Evolutionary conservation across 805 yeast genomes (phyloP).

Genomic region (Wickerhamiella spandovensis): DNA sequence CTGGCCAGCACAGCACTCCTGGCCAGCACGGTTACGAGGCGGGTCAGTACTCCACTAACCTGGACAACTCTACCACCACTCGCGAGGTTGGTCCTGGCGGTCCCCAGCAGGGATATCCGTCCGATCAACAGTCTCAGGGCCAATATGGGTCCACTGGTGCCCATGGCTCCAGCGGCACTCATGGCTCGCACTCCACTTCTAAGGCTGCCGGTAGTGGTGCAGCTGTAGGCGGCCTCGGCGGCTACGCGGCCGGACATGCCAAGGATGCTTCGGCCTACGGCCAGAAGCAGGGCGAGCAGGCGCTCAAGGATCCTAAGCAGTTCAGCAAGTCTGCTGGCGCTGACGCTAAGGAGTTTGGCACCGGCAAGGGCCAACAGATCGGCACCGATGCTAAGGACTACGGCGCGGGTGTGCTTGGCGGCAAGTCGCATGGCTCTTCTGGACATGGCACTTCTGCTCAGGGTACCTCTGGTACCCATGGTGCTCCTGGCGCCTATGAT

Average conservation of each 20-base stretch:
- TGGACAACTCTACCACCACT: neutral
- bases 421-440: neutral
- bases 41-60: neutral
- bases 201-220: neutral
- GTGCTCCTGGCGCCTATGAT: neutral
- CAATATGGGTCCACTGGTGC: neutral
- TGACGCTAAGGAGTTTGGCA: neutral
- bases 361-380: neutral
- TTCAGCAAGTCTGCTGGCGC: neutral
- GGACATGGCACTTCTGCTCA: neutral
- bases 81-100: neutral
- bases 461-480: neutral
- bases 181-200: neutral
- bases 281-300: neutral
- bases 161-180: neutral
- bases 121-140: neutral
- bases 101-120: neutral
- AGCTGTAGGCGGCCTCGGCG: slow-evolving; percentile 2
- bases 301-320: neutral
- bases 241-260: neutral
- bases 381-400: neutral
- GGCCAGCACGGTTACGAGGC: neutral
- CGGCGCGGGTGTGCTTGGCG: neutral
- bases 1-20: too few relatives aligned
- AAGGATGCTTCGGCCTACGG: neutral